Base-by-base conservation (phyloP, 441 rosid species). In the Aquilaria agallochum region DNA sequence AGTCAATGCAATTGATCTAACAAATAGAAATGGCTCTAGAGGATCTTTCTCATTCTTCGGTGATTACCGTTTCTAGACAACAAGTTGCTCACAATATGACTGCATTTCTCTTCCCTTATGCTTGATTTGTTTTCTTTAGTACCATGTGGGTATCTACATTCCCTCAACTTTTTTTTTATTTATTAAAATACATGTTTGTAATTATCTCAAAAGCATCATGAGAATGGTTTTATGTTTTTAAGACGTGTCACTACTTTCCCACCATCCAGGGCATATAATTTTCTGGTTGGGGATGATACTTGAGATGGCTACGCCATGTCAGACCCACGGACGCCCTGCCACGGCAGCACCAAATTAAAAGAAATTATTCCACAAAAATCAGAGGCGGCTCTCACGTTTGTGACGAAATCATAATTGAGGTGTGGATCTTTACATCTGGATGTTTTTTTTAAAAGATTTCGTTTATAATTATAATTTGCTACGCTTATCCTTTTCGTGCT, bases 241-340 rank as follows among this genome's bases (percentile, higher is more conserved):
- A 47, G 56, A 14, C 62, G 50, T 63, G 50, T 31, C 61, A 5
- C 56, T 71, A 55, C 73, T 72, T 76, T 69, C 71, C 72, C 70
- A 63, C 71, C 59, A 44, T 50, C 40, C 50, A 68, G 69, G 67
- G 67, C 60, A 59, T 8, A 36, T 36, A 4, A 3, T 36, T 55
- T 50, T 69, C 59, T 50, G 30, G 74, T 62, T 49, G 75, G 44
- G 32, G 65, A 69, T 78, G 74, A 75, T 65, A 70, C 50, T 55
- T 54, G 9, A 61, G 72, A 61, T 75, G 64, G 72, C 47, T 5
- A 62, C 53, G 73, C 81, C 76, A 80, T 71, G 13, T 79, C 80
- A 70, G 30, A 34, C 63, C 75, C 64, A 67, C 71, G 63, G 60
- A 72, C 71, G 67, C 67, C 51, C 11, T 50, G 58, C 68, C 77